Conservation (phyloP, 2,329 filamentous ascomycete species). For the Myotisia sp. region DNA sequence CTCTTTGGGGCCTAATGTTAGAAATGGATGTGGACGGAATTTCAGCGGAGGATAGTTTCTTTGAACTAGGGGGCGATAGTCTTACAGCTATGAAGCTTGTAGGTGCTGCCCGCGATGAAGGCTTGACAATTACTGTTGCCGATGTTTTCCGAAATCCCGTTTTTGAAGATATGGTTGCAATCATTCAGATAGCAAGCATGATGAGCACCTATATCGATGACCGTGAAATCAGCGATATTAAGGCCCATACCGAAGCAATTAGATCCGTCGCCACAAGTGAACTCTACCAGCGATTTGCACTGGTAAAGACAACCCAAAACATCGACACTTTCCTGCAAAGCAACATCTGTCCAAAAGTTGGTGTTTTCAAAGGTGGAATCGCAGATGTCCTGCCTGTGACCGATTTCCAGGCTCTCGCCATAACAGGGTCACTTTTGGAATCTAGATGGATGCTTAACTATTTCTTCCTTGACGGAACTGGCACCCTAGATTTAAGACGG, state of each 20-base stretch:
- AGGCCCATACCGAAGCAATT: constrained; percentile 5
- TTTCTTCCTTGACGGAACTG: constrained; percentile 42
- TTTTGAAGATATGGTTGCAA: constrained; percentile 27
- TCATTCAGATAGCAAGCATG: constrained; percentile 13
- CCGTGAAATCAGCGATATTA: constrained; percentile 3
- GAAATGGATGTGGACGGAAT: constrained; percentile 22
- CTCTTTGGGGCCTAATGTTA: constrained; percentile 26
- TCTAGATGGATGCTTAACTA: constrained; percentile 49
- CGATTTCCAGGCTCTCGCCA: constrained; percentile 44
- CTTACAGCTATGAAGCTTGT: constrained; percentile 31
- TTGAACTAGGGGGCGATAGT: constrained; percentile 29
- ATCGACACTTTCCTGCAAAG: constrained; percentile 28
- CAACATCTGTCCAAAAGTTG: constrained; percentile 33
- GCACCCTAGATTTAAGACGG: constrained; percentile 38
- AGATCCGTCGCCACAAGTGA: constrained; percentile 9
- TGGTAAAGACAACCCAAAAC: constrained; percentile 13
- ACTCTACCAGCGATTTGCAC: constrained; percentile 11
- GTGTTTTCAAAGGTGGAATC: constrained; percentile 34
- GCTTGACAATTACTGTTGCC: constrained; percentile 28
- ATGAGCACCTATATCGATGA: constrained; percentile 9
- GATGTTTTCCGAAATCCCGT: constrained; percentile 31
- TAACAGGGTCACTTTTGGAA: constrained; percentile 40
- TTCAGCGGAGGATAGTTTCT: constrained; percentile 29
- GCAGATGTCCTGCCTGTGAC: constrained; percentile 40
- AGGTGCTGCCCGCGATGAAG: constrained; percentile 26